Conservation (phyloP, 192 early-diverging fungal genomes). For the Coemansia interrupta region DNA sequence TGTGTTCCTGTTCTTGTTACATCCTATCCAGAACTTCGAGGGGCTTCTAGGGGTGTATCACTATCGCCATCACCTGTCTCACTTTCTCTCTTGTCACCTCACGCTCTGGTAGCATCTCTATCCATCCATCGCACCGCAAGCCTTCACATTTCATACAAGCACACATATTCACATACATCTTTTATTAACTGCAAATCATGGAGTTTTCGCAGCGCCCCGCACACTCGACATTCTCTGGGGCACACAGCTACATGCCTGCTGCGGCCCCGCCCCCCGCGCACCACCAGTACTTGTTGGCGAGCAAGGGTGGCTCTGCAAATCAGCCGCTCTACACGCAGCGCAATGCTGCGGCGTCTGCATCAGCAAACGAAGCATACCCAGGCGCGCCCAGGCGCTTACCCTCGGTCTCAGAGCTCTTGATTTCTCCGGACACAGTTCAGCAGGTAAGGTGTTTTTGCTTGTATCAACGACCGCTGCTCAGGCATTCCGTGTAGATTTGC, state of each 20-base stretch:
- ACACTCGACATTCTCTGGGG: constrained; percentile 22
- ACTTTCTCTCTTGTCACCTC: background rate
- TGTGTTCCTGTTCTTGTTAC: no score
- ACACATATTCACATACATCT: background rate
- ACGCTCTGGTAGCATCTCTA: no score
- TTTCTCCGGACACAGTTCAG: constrained; percentile 16
- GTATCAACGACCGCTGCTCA: background rate
- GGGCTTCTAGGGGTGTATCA: no score
- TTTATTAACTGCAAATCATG: constrained; percentile 20
- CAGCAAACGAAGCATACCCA: constrained; percentile 15
- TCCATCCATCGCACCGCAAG: no score
- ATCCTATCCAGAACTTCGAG: no score
- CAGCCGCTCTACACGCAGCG: constrained; percentile 13
- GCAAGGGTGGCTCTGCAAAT: constrained; percentile 12
- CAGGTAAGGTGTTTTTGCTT: constrained; percentile 23
- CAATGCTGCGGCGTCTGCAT: constrained; percentile 10
- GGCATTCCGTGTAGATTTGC: background rate
- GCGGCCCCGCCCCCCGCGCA: constrained; percentile 21
- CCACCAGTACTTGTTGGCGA: constrained; percentile 19
- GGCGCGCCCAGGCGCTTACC: constrained; percentile 33
- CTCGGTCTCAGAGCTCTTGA: constrained; percentile 43
- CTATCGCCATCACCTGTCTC: background rate
- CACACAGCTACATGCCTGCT: constrained; percentile 25
- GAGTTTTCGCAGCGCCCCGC: constrained; percentile 52
- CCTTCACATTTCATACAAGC: no score